Base-by-base conservation (phyloP, 805 yeast genomes). In the Yarrowia sp. region DNA sequence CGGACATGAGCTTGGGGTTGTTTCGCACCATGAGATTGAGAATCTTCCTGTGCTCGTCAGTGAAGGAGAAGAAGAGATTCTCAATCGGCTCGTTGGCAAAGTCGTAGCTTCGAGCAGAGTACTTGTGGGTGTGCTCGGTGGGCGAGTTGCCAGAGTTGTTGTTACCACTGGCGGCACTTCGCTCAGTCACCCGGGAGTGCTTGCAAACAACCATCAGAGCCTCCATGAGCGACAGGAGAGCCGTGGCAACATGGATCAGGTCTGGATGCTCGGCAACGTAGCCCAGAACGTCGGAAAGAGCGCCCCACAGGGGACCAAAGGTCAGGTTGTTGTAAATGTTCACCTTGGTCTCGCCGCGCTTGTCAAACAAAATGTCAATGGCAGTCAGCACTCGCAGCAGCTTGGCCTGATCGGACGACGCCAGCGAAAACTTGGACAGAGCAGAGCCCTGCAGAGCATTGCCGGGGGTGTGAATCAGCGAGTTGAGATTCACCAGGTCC, bases 191-290 rank as follows among this genome's bases (percentile, higher is more conserved):
- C 70, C 85, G 85, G 72, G 91, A 86, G 74, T 91, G 96, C 75
- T 93, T 93, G 79, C 97, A 92, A n/a, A 95, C 95, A 63, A 94
- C 97, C 97, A 95, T 92, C 69, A 95, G 81, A 0, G 97, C 88
- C 76, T 94, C 99, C 70, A 94, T 91, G 70, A 92, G 78, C 0
- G 98, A 98, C 32, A 94, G 81, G 32, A 93, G 79, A 0, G 91
- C 89, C 0, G 97, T 89, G 0, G 97, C 92, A 55, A 91, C 86
- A 56, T 87, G 86, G 26, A 85, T 80, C 71, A 88, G 79, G 15
- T 82, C 81, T 15, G 84, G 82, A 49, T 85, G 84, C 26, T 84
- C 87, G 74, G 89, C 94, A 69, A 90, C 80, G 7, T 84, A 82
- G 50, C 86, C 78, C 73, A 92, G 80, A 72, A 91, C 88, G 63